Percentiles rank a stretch among this genome's conserved stretches.
Conservation (phyloP, 148 eudicot species). For the Rhododendron griersonianum region DNA sequence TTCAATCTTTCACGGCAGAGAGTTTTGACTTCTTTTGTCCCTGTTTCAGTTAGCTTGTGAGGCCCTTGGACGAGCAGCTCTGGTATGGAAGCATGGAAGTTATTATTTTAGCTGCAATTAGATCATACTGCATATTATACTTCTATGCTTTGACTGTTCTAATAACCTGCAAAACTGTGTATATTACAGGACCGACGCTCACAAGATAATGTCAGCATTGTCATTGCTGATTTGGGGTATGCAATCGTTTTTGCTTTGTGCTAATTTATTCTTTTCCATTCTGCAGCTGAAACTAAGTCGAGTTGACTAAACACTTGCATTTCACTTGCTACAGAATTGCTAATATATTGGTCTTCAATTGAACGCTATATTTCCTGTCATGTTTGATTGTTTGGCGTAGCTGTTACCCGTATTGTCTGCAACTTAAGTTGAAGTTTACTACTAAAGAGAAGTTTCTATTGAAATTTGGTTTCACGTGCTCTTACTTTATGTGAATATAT, state of each 20-base stretch:
- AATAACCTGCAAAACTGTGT: conserved; percentile 5
- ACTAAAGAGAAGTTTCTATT: neutral
- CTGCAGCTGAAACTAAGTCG: neutral
- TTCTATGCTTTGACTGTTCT: conserved; percentile 61
- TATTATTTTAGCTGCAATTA: conserved; percentile 16
- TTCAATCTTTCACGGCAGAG: neutral
- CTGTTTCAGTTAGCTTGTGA: conserved; percentile 71
- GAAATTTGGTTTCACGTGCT: neutral
- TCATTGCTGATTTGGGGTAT: conserved; percentile 94
- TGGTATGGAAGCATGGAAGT: conserved; percentile 52
- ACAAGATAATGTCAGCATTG: conserved; percentile 85
- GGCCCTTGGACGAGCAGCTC: conserved; percentile 67
- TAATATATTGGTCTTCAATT: neutral
- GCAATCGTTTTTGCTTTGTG: conserved; percentile 25
- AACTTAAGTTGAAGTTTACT: neutral
- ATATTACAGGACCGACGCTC: conserved; percentile 67
- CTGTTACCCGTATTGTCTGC: neutral
- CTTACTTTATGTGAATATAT: neutral
- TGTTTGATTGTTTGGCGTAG: neutral
- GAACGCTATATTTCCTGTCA: neutral
- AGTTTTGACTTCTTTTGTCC: neutral
- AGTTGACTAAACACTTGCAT: neutral
- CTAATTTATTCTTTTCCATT: neutral
- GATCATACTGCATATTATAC: conserved; percentile 49
- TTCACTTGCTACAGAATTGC: neutral